These are phyloP conservation scores for Phytopythium kandeliae DNA, from an alignment of 352 stramenopile species.

Conservation along the genomic window DNA sequence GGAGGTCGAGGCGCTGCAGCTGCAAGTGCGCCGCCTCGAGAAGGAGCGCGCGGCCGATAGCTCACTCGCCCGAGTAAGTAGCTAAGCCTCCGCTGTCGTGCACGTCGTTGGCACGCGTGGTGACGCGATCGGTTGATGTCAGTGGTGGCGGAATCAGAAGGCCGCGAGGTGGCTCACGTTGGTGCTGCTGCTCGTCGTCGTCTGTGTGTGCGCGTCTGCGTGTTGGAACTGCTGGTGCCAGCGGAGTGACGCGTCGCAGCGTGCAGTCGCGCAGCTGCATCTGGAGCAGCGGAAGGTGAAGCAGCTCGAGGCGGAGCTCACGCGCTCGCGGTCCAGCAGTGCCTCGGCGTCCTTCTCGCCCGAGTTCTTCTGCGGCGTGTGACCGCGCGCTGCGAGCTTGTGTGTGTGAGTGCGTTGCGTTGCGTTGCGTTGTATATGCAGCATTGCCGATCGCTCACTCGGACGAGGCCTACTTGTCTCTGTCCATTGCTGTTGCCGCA, in stretches of 20 bases:
- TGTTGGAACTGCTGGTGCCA: slow-evolving; percentile 12
- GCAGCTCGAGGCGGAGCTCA: slow-evolving; percentile 55
- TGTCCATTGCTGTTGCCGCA: background rate
- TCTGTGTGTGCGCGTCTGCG: slow-evolving; percentile 6
- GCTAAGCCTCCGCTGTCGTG: background rate
- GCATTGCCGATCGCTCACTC: no score
- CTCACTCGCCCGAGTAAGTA: slow-evolving; percentile 25
- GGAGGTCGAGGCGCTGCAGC: slow-evolving; percentile 33
- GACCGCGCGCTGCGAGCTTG: slow-evolving; percentile 4
- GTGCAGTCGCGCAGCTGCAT: slow-evolving; percentile 40
- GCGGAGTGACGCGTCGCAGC: slow-evolving; percentile 54
- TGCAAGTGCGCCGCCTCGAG: slow-evolving; percentile 30
- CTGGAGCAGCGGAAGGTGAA: slow-evolving; percentile 47
- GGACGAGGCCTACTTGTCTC: no score
- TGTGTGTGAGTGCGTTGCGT: background rate
- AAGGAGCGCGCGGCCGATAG: background rate
- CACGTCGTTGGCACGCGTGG: background rate
- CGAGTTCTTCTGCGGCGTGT: slow-evolving; percentile 70
- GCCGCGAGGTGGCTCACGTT: slow-evolving; percentile 8
- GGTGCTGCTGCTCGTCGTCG: slow-evolving; percentile 7
- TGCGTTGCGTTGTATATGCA: no score
- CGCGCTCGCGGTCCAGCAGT: slow-evolving; percentile 32
- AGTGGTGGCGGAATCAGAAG: slow-evolving; percentile 5
- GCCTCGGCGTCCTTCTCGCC: slow-evolving; percentile 32
- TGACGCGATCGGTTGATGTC: background rate